Evolutionary conservation across 306 rosid genomes (phyloP), one percentile per base, ranked within the genome.

Genomic region (Acacia crassicarpa): DNA sequence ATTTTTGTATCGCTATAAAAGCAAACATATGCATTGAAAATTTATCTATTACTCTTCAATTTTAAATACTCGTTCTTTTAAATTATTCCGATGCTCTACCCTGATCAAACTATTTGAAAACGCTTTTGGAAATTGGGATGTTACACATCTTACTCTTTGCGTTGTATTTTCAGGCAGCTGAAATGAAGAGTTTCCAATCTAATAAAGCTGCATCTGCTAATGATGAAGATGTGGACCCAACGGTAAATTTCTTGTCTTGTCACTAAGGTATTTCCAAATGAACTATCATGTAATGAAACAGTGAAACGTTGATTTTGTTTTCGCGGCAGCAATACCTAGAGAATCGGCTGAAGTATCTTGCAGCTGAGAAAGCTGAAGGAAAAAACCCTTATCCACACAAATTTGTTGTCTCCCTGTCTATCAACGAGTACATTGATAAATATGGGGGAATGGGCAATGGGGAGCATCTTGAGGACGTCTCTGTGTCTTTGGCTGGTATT

Each of bases 161-260:
- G 11, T 78, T 32, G 9, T n/a, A 14, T 78, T 81, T 33, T 13
- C 83, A 89, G 93, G 91, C 87, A 27, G 92, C 91, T 73, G 79
- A 78, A 5, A 9, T 74, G 48, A 67, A 80, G 35, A 82, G 70
- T 79, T 38, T 84, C 10, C 91, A 87, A 76, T 73, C 67, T 41
- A 89, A 87, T 84, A 91, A 87, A 66, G 75, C 80, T 56, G 86
- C 61, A 32, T 69, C 41, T 8, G 81, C 77, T 59, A 91, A 89
- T 58, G 98, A 93, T 32, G 98, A 95, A 20, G 94, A 93, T 71
- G 92, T 95, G 91, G 97, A 94, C 85, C 98, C 97, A 20, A 94
- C 97, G 78, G 97, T 94, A 87, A 27, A n/a, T 35, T 70, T 78
- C 17, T 13, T 5, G 9, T 68, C 33, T 61, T 58, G 12, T 79